A percentile compares a stretch with the other conserved stretches of the same genome.
phyloP scores from a whole-genome alignment of 2,329 filamentous ascomycete genomes.

The Septoria linicola region DNA sequence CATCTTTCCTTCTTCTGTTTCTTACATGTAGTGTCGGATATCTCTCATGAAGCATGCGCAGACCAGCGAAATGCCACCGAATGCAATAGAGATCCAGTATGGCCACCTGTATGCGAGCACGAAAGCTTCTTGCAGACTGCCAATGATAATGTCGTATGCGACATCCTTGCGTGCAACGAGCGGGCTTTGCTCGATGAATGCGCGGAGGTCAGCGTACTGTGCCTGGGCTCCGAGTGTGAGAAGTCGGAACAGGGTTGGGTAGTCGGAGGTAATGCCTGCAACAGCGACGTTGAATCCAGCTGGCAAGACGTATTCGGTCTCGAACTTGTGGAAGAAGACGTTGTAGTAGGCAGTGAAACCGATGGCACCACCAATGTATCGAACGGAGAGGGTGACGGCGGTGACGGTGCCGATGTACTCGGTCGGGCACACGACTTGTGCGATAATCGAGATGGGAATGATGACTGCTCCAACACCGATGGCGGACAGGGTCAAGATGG shows the following conservation, averaged over 20 bases:
- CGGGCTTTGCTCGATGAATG: slow-evolving; percentile 21
- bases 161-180: slow-evolving; percentile 23
- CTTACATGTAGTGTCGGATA: slow-evolving; percentile 36
- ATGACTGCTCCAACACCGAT: slow-evolving; percentile 68
- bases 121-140: slow-evolving; percentile 31
- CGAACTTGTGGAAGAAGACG: slow-evolving; percentile 49
- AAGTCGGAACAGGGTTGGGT: slow-evolving; percentile 22
- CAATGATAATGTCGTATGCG: slow-evolving; percentile 32
- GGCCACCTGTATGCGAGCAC: slow-evolving; percentile 33
- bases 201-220: slow-evolving; percentile 21
- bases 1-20: neutral
- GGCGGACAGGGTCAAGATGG: slow-evolving; percentile 58
- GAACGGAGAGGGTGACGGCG: slow-evolving; percentile 65
- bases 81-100: slow-evolving; percentile 38
- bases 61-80: slow-evolving; percentile 35
- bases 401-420: slow-evolving; percentile 69
- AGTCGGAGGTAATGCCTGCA: slow-evolving; percentile 22
- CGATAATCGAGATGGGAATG: slow-evolving; percentile 64
- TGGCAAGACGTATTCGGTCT: slow-evolving; percentile 19
- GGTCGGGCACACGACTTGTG: slow-evolving; percentile 66
- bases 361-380: slow-evolving; percentile 65
- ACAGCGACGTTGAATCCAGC: slow-evolving; percentile 22
- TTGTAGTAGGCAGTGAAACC: slow-evolving; percentile 52
- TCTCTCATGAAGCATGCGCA: slow-evolving; percentile 34
- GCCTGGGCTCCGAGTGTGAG: slow-evolving; percentile 27